A percentile compares a stretch with the other conserved stretches of the same genome.
Conservation (phyloP, 2,329 filamentous ascomycete genomes). For the Ascochyta lentis region DNA sequence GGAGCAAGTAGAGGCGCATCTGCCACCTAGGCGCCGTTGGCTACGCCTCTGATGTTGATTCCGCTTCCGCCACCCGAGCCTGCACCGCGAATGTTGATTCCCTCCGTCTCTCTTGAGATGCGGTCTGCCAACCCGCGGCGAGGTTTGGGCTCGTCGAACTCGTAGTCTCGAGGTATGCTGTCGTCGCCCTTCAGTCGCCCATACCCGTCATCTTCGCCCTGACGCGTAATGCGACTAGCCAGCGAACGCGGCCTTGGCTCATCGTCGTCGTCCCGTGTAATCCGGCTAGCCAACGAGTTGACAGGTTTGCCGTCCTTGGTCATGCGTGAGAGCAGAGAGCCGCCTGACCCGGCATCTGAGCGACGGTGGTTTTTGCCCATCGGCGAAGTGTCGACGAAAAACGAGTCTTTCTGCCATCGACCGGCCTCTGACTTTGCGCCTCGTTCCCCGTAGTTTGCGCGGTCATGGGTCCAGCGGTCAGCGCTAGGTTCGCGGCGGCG, state of each 20-base stretch:
- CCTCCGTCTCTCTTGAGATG: slow-evolving; percentile 23
- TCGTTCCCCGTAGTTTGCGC: slow-evolving; percentile 33
- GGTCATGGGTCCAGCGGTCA: slow-evolving; percentile 42
- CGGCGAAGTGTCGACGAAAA: slow-evolving; percentile 45
- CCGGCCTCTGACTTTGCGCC: slow-evolving; percentile 20
- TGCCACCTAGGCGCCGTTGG: slow-evolving; percentile 36
- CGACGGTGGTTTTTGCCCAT: slow-evolving; percentile 52
- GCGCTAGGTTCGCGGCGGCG: slow-evolving; percentile 33
- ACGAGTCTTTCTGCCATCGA: slow-evolving; percentile 39
- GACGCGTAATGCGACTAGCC: slow-evolving; percentile 40
- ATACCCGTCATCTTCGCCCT: slow-evolving; percentile 29
- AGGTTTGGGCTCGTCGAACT: slow-evolving; percentile 33
- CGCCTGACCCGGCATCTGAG: slow-evolving; percentile 39
- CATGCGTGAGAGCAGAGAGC: slow-evolving; percentile 42
- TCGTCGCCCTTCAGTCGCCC: slow-evolving; percentile 43
- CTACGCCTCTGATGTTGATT: slow-evolving; percentile 44
- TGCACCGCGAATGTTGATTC: slow-evolving; percentile 44
- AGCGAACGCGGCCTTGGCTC: slow-evolving; percentile 27
- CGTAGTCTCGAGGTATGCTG: slow-evolving; percentile 32
- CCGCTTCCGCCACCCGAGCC: slow-evolving; percentile 29
- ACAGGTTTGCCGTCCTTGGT: slow-evolving; percentile 44
- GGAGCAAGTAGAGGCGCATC: not conserved
- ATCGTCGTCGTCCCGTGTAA: slow-evolving; percentile 37
- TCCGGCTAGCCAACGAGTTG: slow-evolving; percentile 39
- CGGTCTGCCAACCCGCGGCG: slow-evolving; percentile 26